These are phyloP conservation scores for Globisporangium apiculatum DNA, from an alignment of 352 stramenopile genomes.

Conservation along the genomic window DNA sequence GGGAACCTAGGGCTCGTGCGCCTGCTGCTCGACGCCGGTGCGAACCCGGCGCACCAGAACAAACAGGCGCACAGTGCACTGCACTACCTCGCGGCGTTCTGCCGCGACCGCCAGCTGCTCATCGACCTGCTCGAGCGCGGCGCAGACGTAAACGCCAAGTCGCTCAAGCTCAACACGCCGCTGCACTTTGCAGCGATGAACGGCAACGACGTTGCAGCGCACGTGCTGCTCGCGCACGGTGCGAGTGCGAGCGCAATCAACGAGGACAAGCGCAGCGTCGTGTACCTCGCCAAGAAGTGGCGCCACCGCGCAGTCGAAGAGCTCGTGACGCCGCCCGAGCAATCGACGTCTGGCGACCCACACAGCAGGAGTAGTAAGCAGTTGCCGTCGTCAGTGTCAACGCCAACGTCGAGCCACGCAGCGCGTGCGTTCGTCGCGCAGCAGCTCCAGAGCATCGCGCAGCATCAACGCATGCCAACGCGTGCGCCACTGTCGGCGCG, in stretches of 20 bases:
- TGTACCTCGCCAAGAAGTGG: conserved; percentile 78
- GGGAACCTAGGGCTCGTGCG: conserved; percentile 41
- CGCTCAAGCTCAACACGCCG: conserved; percentile 66
- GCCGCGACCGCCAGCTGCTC: conserved; percentile 38
- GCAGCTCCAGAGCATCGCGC: conserved; percentile 6
- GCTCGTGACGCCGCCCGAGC: conserved; percentile 39
- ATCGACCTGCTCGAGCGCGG: conserved; percentile 36
- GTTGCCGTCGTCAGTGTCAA: not conserved
- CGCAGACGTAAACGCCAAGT: conserved; percentile 61
- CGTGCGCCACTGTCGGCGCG: conserved; percentile 24
- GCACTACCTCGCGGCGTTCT: conserved; percentile 65
- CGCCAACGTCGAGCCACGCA: not conserved
- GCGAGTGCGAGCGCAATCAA: conserved; percentile 59
- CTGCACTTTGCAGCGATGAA: conserved; percentile 77
- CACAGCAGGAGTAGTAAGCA: conserved; percentile 6
- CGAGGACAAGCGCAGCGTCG: conserved; percentile 65
- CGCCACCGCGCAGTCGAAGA: conserved; percentile 47
- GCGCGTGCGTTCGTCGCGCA: not conserved
- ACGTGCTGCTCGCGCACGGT: conserved; percentile 49
- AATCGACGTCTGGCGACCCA: no score
- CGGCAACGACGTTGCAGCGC: conserved; percentile 56
- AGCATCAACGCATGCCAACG: conserved; percentile 5
- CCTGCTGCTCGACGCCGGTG: conserved; percentile 32
- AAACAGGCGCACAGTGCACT: conserved; percentile 55
- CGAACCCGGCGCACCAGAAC: conserved; percentile 62